phyloP scores from a whole-genome alignment of 345 rosid genomes.

The Eucalyptus pauciflora region DNA sequence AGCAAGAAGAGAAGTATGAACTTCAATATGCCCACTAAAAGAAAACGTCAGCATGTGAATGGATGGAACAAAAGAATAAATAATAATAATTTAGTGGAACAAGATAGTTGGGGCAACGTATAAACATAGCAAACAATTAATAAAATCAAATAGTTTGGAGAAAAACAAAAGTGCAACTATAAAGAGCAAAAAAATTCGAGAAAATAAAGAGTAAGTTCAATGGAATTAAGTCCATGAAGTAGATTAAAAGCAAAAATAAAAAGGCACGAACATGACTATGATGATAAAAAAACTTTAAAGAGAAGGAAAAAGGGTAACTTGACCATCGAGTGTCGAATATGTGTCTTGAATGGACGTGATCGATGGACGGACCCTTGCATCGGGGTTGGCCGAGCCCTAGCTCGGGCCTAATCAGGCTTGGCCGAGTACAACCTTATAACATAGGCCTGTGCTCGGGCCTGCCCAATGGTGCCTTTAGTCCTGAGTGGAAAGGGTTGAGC shows the following conservation, averaged over 20 bases:
- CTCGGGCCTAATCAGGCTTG: no score
- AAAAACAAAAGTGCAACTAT: neutral
- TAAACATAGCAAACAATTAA: neutral
- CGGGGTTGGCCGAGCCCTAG: neutral
- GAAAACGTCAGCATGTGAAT: neutral
- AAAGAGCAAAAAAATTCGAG: neutral
- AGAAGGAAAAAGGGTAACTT: neutral
- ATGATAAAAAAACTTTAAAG: neutral
- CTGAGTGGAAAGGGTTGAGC: neutral
- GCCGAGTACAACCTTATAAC: no score
- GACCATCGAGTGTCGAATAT: neutral
- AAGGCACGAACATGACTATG: neutral
- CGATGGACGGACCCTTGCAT: rapidly evolving
- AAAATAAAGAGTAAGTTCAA: neutral
- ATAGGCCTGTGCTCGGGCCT: no score
- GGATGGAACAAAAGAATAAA: neutral
- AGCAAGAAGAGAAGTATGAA: neutral
- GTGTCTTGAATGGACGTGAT: neutral
- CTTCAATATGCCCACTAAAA: neutral
- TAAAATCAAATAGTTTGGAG: neutral
- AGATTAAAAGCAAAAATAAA: neutral
- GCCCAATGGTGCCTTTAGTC: no score
- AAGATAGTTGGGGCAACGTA: neutral
- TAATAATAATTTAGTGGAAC: neutral
- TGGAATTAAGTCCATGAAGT: neutral